Evolutionary conservation across 306 rosid species (phyloP).

Genomic region (Ormosia semicastrata): DNA sequence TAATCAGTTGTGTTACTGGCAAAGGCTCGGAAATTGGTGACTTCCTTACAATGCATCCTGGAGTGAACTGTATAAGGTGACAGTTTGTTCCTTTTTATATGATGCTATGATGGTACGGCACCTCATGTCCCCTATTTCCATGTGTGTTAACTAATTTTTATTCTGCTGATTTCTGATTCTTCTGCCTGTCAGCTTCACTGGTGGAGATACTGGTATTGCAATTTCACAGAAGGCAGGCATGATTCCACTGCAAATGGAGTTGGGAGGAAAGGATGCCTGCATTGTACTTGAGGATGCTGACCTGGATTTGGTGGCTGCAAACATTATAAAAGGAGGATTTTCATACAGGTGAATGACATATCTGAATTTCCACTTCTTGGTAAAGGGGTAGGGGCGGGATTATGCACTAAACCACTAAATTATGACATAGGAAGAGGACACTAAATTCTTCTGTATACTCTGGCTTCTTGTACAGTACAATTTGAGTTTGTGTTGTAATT

Average conservation of each 20-base stretch:
- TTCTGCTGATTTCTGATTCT: neutral
- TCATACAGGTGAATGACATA: slow-evolving; percentile 79
- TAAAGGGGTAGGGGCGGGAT: neutral
- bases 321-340: slow-evolving; percentile 92
- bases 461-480: no score
- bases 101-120: neutral
- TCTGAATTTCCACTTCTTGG: neutral
- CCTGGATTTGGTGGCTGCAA: slow-evolving; percentile 88
- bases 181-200: slow-evolving; percentile 70
- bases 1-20: slow-evolving; percentile 67
- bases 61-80: slow-evolving; percentile 69
- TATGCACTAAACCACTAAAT: no score
- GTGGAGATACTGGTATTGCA: slow-evolving; percentile 95
- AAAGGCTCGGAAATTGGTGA: slow-evolving; percentile 69
- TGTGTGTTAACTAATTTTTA: neutral
- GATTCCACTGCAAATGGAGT: slow-evolving; percentile 97
- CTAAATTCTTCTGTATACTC: no score
- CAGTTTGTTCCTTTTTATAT: neutral
- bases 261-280: slow-evolving; percentile 99
- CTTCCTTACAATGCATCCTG: slow-evolving; percentile 73
- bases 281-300: slow-evolving; percentile 98
- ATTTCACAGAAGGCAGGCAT: slow-evolving; percentile 95
- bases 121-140: neutral
- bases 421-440: no score
- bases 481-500: no score